phyloP scores from a whole-genome alignment of 805 yeast genomes.

The Lachancea quebecensis region DNA sequence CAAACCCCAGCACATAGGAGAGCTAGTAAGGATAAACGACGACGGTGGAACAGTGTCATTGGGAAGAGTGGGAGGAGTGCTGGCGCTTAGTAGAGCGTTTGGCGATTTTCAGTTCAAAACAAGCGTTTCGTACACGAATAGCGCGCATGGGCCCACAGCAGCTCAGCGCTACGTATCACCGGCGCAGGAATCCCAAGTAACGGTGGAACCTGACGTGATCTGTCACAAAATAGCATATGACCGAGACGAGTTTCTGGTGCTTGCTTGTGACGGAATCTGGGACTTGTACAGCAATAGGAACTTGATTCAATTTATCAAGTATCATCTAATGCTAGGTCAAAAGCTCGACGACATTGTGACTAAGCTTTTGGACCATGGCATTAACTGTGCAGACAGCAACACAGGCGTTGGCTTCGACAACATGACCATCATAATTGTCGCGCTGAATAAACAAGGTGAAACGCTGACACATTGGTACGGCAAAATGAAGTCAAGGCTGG shows the following conservation, averaged over 20 bases:
- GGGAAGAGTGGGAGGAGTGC: slow-evolving; percentile 91
- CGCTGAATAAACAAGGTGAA: slow-evolving; percentile 43
- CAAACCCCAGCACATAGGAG: slow-evolving; percentile 94
- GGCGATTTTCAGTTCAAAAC: slow-evolving; percentile 59
- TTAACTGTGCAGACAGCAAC: slow-evolving; percentile 61
- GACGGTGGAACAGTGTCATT: slow-evolving; percentile 93
- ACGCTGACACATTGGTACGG: slow-evolving; percentile 53
- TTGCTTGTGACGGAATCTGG: slow-evolving; percentile 86
- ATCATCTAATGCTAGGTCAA: slow-evolving; percentile 50
- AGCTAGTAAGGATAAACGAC: slow-evolving; percentile 78
- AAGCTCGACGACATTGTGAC: slow-evolving; percentile 53
- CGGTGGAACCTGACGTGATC: slow-evolving; percentile 71
- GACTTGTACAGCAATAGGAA: slow-evolving; percentile 57
- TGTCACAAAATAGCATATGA: slow-evolving; percentile 40
- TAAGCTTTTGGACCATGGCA: slow-evolving; percentile 54
- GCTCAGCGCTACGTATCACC: slow-evolving; percentile 12
- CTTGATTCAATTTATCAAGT: slow-evolving; percentile 47
- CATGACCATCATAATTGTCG: slow-evolving; percentile 68
- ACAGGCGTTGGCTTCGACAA: slow-evolving; percentile 81
- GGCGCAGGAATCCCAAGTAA: slow-evolving; percentile 73
- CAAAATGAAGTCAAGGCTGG: slow-evolving; percentile 40
- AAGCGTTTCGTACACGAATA: slow-evolving; percentile 33
- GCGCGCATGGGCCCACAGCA: slow-evolving; percentile 26
- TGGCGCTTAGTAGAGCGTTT: slow-evolving; percentile 89
- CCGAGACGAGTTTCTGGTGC: slow-evolving; percentile 58